Evolutionary conservation across 805 yeast genomes (phyloP).

Genomic region (Kodamaea nitidulidarum): DNA sequence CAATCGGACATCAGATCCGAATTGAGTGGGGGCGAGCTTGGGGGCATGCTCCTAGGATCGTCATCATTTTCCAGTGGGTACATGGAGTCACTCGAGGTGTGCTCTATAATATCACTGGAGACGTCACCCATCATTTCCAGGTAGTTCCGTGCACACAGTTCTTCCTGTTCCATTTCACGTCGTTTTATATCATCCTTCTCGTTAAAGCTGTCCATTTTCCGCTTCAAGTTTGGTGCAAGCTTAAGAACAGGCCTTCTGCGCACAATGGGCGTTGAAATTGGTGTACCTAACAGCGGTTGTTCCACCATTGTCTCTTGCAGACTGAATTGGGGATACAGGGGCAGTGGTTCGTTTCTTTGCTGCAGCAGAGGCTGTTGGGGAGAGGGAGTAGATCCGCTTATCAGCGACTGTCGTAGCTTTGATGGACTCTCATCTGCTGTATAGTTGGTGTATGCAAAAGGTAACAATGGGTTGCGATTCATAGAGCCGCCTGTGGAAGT

Average conservation of each 20-base stretch:
- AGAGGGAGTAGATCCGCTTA: not conserved
- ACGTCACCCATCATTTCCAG: conserved; percentile 6
- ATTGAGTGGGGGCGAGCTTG: conserved; percentile 9
- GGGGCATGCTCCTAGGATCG: conserved; percentile 5
- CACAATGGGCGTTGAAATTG: not conserved
- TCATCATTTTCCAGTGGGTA: not conserved
- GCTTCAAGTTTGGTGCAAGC: conserved; percentile 31
- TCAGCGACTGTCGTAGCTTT: not conserved
- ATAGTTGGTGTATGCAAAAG: conserved; percentile 44
- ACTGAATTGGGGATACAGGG: not conserved
- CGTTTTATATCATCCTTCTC: conserved; percentile 40
- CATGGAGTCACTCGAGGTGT: not conserved
- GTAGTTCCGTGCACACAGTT: conserved; percentile 5
- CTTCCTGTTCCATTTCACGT: conserved; percentile 19
- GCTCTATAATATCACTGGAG: conserved; percentile 6
- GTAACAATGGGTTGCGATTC: conserved; percentile 40
- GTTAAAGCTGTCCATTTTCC: conserved; percentile 41
- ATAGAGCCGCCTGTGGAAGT: not conserved
- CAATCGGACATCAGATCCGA: conserved; percentile 11
- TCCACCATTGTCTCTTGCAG: too few species aligned
- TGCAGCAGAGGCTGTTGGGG: conserved; percentile 14
- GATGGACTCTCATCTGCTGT: conserved; percentile 18
- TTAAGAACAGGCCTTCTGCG: conserved; percentile 18
- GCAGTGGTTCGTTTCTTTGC: conserved; percentile 39
- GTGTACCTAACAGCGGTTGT: too few species aligned